phyloP scores from a whole-genome alignment of 441 rosid species.

The Erysimum cheiri region DNA sequence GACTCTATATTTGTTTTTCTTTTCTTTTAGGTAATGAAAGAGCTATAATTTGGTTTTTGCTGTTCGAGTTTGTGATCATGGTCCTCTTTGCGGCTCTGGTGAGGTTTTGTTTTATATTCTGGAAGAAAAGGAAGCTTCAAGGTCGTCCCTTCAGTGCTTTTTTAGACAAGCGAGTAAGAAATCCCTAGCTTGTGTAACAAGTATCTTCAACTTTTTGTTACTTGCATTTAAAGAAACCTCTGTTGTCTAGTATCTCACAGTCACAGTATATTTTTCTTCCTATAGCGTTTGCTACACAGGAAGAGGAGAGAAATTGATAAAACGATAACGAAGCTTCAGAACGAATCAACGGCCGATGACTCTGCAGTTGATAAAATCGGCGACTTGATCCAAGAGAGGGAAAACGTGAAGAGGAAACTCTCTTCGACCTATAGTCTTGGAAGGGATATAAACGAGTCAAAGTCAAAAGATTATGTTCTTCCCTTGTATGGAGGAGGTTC shows the following conservation, averaged over 20 bases:
- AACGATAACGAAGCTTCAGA: slow-evolving; percentile 63
- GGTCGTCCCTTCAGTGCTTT: slow-evolving; percentile 64
- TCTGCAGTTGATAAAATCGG: slow-evolving; percentile 53
- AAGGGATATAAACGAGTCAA: slow-evolving; percentile 52
- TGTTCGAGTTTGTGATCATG: slow-evolving; percentile 67
- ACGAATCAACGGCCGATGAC: slow-evolving; percentile 50
- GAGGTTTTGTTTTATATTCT: slow-evolving; percentile 77
- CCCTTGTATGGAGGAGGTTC: slow-evolving; percentile 59
- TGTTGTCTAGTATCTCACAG: slow-evolving; percentile 46
- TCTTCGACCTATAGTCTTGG: slow-evolving; percentile 86
- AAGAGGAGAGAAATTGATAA: slow-evolving; percentile 70
- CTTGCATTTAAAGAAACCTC: slow-evolving; percentile 13
- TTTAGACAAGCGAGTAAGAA: slow-evolving; percentile 73
- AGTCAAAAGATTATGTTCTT: slow-evolving; percentile 48
- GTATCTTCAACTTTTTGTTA: neutral
- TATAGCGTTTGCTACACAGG: slow-evolving; percentile 72
- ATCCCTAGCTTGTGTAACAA: slow-evolving; percentile 22
- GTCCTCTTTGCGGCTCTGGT: slow-evolving; percentile 63
- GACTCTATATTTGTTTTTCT: neutral
- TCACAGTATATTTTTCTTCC: slow-evolving; percentile 3
- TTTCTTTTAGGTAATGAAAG: slow-evolving; percentile 61
- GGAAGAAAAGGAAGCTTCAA: slow-evolving; percentile 86
- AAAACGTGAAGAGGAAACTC: slow-evolving; percentile 68
- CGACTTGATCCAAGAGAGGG: slow-evolving; percentile 61
- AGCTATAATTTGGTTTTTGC: slow-evolving; percentile 59